Evolutionary conservation across 306 rosid species (phyloP).

Genomic region (Glycine latifolia): DNA sequence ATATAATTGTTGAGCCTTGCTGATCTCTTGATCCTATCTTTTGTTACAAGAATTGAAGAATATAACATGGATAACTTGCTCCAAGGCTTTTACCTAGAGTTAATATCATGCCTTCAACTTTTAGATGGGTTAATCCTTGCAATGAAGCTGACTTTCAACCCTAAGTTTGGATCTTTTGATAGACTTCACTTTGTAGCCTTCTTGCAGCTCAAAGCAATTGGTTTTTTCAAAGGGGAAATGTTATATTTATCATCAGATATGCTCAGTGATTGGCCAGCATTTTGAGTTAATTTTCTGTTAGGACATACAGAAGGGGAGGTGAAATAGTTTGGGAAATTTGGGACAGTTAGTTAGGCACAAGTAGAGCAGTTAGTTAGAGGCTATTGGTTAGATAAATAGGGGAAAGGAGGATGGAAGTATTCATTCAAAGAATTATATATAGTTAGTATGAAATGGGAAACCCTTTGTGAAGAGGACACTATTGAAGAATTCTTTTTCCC

Average conservation of each 20-base stretch:
- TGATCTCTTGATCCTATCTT: not conserved
- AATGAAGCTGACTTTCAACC: constrained; percentile 2
- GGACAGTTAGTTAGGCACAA: not conserved
- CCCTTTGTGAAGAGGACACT: not conserved
- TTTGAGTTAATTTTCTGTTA: constrained; percentile 9
- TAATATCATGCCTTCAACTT: constrained; percentile 19
- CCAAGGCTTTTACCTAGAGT: not conserved
- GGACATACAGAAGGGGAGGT: not conserved
- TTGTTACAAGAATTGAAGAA: not conserved
- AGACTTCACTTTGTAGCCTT: not conserved
- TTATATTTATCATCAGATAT: constrained; percentile 13
- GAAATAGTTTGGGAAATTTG: not conserved
- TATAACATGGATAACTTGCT: constrained; percentile 7
- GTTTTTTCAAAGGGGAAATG: too few relatives aligned
- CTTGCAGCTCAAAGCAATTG: too few relatives aligned
- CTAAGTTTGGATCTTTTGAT: not conserved
- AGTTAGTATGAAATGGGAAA: constrained; percentile 2
- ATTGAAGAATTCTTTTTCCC: not conserved
- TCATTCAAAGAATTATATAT: not conserved
- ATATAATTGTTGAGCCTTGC: not conserved
- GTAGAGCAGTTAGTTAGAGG: constrained; percentile 2
- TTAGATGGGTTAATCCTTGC: not conserved
- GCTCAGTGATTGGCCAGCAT: not conserved
- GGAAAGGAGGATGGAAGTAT: not conserved
- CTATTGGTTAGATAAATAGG: too few relatives aligned